Conservation (phyloP, 1,139 yeast species). For the Pichia terricola region DNA sequence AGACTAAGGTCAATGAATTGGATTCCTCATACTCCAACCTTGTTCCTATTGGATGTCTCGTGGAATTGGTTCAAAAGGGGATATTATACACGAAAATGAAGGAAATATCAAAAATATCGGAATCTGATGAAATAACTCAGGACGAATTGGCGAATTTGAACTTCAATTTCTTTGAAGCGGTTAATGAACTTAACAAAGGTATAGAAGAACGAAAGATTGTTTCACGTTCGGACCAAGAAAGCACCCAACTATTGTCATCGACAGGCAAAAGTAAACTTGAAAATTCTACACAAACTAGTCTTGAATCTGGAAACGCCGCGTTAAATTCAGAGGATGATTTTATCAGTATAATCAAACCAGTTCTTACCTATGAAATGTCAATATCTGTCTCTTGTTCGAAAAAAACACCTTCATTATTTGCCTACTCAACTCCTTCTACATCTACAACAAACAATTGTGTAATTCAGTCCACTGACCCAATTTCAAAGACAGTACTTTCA, state of each 20-base stretch:
- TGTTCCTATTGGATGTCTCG: conserved; percentile 67
- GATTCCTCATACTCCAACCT: conserved; percentile 42
- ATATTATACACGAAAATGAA: conserved; percentile 58
- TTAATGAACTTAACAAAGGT: conserved; percentile 14
- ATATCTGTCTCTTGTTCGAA: conserved; percentile 35
- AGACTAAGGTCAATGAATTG: conserved; percentile 50
- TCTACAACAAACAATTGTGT: conserved; percentile 30
- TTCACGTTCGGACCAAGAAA: background rate
- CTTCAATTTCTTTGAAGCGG: conserved; percentile 23
- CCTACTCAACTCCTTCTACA: conserved; percentile 27
- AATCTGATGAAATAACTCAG: conserved; percentile 11
- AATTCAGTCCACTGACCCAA: conserved; percentile 19
- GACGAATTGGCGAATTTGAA: conserved; percentile 20
- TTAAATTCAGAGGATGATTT: conserved; percentile 3
- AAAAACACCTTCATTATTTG: conserved; percentile 23
- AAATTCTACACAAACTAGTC: background rate
- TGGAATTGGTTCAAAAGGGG: conserved; percentile 78
- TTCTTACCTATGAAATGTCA: conserved; percentile 26
- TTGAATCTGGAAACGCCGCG: background rate
- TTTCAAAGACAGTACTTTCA: conserved; percentile 4
- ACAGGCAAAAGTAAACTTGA: background rate
- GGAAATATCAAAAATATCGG: conserved; percentile 13
- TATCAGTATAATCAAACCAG: conserved; percentile 23
- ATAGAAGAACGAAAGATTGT: conserved; percentile 11
- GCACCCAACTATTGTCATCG: background rate